A percentile compares a stretch with the other conserved stretches of the same genome.
Conservation (phyloP, 805 yeast genomes). For the Candida bentonensis region DNA sequence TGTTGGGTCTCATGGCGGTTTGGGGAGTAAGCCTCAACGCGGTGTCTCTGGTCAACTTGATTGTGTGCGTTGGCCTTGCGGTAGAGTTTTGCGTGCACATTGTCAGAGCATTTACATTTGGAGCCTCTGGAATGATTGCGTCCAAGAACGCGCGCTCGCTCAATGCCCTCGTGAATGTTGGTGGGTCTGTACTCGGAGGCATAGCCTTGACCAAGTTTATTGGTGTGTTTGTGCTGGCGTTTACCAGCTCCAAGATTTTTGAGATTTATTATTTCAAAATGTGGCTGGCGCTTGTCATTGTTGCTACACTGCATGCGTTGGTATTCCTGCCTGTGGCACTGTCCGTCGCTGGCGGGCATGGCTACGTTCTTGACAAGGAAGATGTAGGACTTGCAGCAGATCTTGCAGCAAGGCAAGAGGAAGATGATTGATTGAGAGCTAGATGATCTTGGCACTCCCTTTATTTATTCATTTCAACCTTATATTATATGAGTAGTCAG, state of each 20-base stretch:
- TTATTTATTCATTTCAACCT: too few species aligned
- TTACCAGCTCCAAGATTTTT: slow-evolving; percentile 76
- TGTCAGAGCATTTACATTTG: slow-evolving; percentile 56
- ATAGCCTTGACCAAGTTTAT: slow-evolving; percentile 79
- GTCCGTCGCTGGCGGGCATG: slow-evolving; percentile 47
- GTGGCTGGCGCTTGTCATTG: slow-evolving; percentile 73
- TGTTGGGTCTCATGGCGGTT: slow-evolving; percentile 68
- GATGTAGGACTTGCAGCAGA: slow-evolving; percentile 19
- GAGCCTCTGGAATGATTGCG: slow-evolving; percentile 13
- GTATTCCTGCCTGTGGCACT: slow-evolving; percentile 66
- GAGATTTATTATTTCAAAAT: slow-evolving; percentile 85
- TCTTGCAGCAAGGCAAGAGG: slow-evolving; percentile 12
- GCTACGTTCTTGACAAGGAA: slow-evolving; percentile 29
- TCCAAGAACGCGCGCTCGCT: slow-evolving; percentile 25
- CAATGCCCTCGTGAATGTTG: slow-evolving; percentile 62
- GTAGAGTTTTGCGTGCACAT: slow-evolving; percentile 90
- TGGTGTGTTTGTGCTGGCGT: slow-evolving; percentile 77
- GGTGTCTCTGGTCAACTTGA: slow-evolving; percentile 71
- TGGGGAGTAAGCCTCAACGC: slow-evolving; percentile 76
- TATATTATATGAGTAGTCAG: too few species aligned
- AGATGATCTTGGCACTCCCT: too few species aligned
- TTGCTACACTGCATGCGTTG: slow-evolving; percentile 70
- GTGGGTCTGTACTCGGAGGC: slow-evolving; percentile 83
- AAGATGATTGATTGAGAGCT: too few species aligned
- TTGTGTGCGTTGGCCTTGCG: slow-evolving; percentile 86